Conservation (phyloP, 2,329 filamentous ascomycete species). For the Alternaria triticimaculans region DNA sequence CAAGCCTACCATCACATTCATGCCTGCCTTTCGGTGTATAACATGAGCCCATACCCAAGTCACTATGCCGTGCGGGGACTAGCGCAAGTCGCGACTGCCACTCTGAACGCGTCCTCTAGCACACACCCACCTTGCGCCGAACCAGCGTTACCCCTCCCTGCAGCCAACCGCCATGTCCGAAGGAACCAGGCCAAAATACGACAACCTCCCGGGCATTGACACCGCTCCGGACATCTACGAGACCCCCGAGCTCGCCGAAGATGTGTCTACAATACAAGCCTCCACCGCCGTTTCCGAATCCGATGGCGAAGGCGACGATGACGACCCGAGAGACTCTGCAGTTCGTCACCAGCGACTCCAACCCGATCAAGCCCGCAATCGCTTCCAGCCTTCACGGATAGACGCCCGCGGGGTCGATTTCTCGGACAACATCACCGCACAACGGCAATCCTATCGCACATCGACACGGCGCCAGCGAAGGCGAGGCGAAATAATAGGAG, state of each 20-base stretch:
- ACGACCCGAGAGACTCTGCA: constrained; percentile 37
- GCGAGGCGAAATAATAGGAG: constrained; percentile 69
- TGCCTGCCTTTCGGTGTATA: not conserved
- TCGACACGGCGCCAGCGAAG: constrained; percentile 70
- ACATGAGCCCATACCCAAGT: not conserved
- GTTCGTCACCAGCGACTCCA: constrained; percentile 80
- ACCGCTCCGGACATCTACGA: constrained; percentile 95
- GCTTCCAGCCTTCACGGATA: constrained; percentile 77
- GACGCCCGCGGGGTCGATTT: constrained; percentile 84
- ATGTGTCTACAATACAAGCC: constrained; percentile 78
- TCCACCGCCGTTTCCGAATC: constrained; percentile 49
- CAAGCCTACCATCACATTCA: not conserved
- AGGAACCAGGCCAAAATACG: constrained; percentile 43
- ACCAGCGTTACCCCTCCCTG: constrained; percentile 8
- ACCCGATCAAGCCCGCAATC: constrained; percentile 77
- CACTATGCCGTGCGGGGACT: constrained; percentile 7
- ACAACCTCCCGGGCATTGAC: constrained; percentile 67
- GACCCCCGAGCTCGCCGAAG: constrained; percentile 90
- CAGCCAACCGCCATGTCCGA: constrained; percentile 35
- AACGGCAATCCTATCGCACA: constrained; percentile 78
- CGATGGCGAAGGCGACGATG: constrained; percentile 63
- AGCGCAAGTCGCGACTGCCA: constrained; percentile 25
- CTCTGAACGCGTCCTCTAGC: constrained; percentile 25
- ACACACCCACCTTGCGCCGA: constrained; percentile 11
- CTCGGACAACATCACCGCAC: constrained; percentile 83